These are phyloP conservation scores for Nannizzia gypsea DNA, from an alignment of 2,329 filamentous ascomycete genomes.

Conservation along the genomic window DNA sequence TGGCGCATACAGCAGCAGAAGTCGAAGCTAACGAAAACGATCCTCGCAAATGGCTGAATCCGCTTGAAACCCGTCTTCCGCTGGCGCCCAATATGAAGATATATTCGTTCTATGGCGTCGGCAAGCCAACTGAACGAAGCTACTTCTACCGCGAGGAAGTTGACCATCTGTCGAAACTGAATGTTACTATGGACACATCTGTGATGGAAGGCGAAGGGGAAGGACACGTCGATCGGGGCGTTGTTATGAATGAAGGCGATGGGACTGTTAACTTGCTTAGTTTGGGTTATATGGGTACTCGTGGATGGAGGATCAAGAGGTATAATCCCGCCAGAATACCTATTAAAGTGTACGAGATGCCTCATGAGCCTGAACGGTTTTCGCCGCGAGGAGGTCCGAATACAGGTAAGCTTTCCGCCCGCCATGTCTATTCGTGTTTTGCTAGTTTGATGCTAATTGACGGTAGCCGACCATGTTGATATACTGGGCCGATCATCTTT, in stretches of 20 bases:
- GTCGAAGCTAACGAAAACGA: conserved; percentile 73
- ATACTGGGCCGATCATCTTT: conserved; percentile 80
- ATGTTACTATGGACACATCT: conserved; percentile 43
- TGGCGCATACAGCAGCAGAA: conserved; percentile 66
- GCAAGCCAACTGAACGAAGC: conserved; percentile 81
- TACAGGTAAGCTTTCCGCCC: conserved; percentile 35
- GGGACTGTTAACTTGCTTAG: conserved; percentile 91
- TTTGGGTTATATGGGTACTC: conserved; percentile 91
- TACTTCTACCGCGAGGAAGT: conserved; percentile 78
- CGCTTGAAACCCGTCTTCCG: conserved; percentile 79
- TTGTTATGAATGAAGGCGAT: conserved; percentile 92
- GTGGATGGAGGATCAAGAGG: conserved; percentile 83
- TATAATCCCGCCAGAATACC: conserved; percentile 80
- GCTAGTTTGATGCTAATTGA: neutral
- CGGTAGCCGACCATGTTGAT: conserved; percentile 85
- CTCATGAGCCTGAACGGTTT: conserved; percentile 86
- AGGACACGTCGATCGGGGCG: conserved; percentile 58
- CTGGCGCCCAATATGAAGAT: conserved; percentile 83
- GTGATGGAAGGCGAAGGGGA: conserved; percentile 30
- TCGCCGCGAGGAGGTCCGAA: conserved; percentile 63
- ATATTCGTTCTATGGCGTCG: conserved; percentile 92
- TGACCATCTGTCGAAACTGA: conserved; percentile 47
- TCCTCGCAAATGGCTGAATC: conserved; percentile 83
- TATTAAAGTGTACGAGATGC: conserved; percentile 87
- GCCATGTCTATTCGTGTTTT: neutral